Base-by-base conservation (phyloP, 306 rosid genomes). In the Vicia villosa region DNA sequence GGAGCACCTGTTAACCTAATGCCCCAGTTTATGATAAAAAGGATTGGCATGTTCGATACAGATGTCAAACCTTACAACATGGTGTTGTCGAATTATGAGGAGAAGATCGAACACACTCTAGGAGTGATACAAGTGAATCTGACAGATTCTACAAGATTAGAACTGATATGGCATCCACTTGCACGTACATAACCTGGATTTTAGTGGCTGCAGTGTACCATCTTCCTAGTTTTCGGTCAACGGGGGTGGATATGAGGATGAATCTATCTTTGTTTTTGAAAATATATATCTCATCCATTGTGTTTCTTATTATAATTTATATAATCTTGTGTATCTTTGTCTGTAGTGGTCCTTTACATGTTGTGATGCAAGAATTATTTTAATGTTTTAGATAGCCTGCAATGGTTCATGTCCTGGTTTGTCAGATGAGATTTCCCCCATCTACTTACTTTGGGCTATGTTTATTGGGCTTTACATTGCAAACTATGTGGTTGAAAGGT, bases 201-300 rank as follows among this genome's bases (percentile, higher is more conserved):
- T 79, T 88, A 84, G 87, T 94, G 76, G 97, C 99, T 73, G 97
- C 97, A 59, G 86, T 88, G 82, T 94, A 94, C 84, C 99, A 94
- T 77, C 96, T 94, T 74, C 96, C 97, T 59, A 91, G 94, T 85
- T 88, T 94, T 79, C 91, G 74, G 88, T 90, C 97, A 77, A 94
- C 91, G 99, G 97, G 99, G 77, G 91, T 94, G 74, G 99, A 94
- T 83, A 73, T 94, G 84, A 88, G 96, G 85, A 94, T 94, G 99
- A 94, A 87, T 77, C 81, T 94, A 20, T 91, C 99, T n/a, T n/a
- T n/a, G n/a, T n/a, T n/a, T n/a, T n/a, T n/a, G n/a, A n/a, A n/a
- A n/a, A n/a, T n/a, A n/a, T n/a, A n/a, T n/a, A n/a, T n/a, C n/a
- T n/a, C n/a, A n/a, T n/a, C n/a, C n/a, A n/a, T n/a, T n/a, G n/a